These are phyloP conservation scores for Hemileccinum rubropunctum DNA, from an alignment of 768 basidiomycete genomes.

Conservation along the genomic window DNA sequence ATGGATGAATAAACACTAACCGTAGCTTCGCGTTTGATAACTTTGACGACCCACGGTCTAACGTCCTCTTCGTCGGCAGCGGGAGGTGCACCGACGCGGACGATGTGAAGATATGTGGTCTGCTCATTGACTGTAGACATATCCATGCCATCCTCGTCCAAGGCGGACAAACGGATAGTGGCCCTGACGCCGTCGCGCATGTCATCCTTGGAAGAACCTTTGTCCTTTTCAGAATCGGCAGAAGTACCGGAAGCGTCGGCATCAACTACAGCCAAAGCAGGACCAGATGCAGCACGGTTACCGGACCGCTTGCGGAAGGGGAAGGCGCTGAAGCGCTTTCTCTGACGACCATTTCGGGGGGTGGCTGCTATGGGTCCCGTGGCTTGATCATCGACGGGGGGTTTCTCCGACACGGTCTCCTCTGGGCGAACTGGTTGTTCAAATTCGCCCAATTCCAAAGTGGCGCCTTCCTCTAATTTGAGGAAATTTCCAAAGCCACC, in stretches of 20 bases:
- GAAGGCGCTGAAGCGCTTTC: slow-evolving; percentile 65
- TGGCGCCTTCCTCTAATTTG: slow-evolving; percentile 72
- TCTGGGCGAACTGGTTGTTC: slow-evolving; percentile 36
- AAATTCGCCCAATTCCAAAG: slow-evolving; percentile 78
- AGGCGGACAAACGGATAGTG: slow-evolving; percentile 75
- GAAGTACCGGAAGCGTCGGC: slow-evolving; percentile 44
- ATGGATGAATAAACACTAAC: slow-evolving; percentile 35
- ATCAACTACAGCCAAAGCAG: slow-evolving; percentile 77
- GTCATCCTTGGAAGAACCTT: slow-evolving; percentile 42
- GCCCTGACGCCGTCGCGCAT: slow-evolving; percentile 68
- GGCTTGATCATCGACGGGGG: slow-evolving; percentile 10
- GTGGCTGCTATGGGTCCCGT: slow-evolving; percentile 13
- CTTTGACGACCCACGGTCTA: slow-evolving; percentile 87
- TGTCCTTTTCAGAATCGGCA: slow-evolving; percentile 38
- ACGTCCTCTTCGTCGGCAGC: slow-evolving; percentile 50
- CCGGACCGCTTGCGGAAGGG: slow-evolving; percentile 60
- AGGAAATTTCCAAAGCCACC: slow-evolving; percentile 82
- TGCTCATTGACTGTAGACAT: slow-evolving; percentile 78
- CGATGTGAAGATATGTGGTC: slow-evolving; percentile 82
- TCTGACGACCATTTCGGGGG: slow-evolving; percentile 23
- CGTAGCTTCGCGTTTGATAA: slow-evolving; percentile 88
- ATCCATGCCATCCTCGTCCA: slow-evolving; percentile 72
- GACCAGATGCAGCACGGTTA: slow-evolving; percentile 60
- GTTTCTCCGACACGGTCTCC: slow-evolving; percentile 7
- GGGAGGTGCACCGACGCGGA: slow-evolving; percentile 56